phyloP scores from a whole-genome alignment of 2,329 filamentous ascomycete genomes.

The Aureobasidium uvarum region DNA sequence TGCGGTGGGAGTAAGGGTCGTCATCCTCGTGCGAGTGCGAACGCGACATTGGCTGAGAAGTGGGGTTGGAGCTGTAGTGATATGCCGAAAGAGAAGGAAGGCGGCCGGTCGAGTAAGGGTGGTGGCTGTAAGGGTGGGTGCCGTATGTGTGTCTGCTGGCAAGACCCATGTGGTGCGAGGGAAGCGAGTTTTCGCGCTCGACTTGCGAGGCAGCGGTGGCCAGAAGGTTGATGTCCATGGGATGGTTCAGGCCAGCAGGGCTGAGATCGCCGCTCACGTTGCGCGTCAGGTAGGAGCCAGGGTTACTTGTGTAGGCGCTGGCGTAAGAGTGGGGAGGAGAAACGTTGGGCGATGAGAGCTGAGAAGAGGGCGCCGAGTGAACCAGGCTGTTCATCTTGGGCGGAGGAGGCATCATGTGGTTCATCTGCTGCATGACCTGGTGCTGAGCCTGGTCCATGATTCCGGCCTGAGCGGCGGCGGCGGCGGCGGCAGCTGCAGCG shows the following conservation, averaged over 20 bases:
- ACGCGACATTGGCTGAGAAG: constrained; percentile 78
- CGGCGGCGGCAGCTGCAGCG: constrained; percentile 55
- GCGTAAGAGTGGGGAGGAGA: constrained; percentile 88
- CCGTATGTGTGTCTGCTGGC: constrained; percentile 33
- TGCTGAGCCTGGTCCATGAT: constrained; percentile 50
- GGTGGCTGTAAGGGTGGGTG: constrained; percentile 44
- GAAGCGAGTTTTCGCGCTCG: constrained; percentile 59
- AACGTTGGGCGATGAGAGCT: constrained; percentile 88
- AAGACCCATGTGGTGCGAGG: constrained; percentile 41
- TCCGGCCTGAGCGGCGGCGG: constrained; percentile 45
- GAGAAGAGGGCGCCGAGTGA: constrained; percentile 82
- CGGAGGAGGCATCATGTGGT: constrained; percentile 80
- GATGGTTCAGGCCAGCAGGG: constrained; percentile 50
- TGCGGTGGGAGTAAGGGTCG: constrained; percentile 71
- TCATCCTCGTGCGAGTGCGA: constrained; percentile 82
- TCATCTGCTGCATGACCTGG: constrained; percentile 57
- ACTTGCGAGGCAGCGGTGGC: constrained; percentile 67
- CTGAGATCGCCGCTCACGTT: constrained; percentile 52
- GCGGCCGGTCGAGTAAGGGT: constrained; percentile 58
- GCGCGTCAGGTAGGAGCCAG: constrained; percentile 57
- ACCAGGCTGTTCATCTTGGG: constrained; percentile 70
- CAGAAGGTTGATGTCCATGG: constrained; percentile 65
- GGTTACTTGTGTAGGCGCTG: constrained; percentile 55
- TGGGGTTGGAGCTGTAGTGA: constrained; percentile 53
- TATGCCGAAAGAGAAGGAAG: constrained; percentile 77